Evolutionary conservation across 164 flowering plant genomes (phyloP).

Genomic region (Platanus orientalis): DNA sequence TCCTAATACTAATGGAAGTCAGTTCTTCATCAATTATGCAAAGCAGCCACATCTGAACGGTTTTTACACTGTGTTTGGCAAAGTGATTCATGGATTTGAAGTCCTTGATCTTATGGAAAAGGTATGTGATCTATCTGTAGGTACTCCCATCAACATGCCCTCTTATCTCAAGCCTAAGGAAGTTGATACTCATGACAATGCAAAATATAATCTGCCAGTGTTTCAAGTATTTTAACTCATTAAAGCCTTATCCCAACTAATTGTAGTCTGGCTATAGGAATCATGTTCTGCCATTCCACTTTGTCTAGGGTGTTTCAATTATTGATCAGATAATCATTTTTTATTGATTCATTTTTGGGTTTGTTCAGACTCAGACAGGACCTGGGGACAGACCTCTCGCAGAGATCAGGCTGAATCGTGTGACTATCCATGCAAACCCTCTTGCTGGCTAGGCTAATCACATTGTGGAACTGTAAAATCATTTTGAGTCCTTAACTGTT

Average conservation of each 20-base stretch:
- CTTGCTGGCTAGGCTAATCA: constrained; percentile 56
- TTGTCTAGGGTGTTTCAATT: no score
- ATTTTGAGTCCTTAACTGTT: no score
- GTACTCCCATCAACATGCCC: neutral
- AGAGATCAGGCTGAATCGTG: constrained; percentile 81
- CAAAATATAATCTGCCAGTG: neutral
- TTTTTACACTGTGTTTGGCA: constrained; percentile 87
- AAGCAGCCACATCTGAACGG: constrained; percentile 98
- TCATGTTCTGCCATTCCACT: no score
- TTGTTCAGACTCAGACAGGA: constrained; percentile 50
- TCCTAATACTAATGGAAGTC: constrained; percentile 94
- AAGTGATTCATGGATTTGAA: constrained; percentile 97
- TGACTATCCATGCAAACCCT: constrained; percentile 96
- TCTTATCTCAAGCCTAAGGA: neutral
- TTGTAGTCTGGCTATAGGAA: no score
- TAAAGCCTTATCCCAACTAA: no score
- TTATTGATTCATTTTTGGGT: neutral
- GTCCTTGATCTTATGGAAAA: constrained; percentile 95
- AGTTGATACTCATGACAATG: neutral
- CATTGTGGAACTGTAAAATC: neutral
- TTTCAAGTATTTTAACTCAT: no score
- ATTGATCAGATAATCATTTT: no score
- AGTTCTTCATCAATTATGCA: constrained; percentile 79
- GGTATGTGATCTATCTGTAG: constrained; percentile 31
- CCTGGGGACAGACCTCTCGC: constrained; percentile 59